These are phyloP conservation scores for Globisporangium perplexum DNA, from an alignment of 352 stramenopile species.

Conservation along the genomic window DNA sequence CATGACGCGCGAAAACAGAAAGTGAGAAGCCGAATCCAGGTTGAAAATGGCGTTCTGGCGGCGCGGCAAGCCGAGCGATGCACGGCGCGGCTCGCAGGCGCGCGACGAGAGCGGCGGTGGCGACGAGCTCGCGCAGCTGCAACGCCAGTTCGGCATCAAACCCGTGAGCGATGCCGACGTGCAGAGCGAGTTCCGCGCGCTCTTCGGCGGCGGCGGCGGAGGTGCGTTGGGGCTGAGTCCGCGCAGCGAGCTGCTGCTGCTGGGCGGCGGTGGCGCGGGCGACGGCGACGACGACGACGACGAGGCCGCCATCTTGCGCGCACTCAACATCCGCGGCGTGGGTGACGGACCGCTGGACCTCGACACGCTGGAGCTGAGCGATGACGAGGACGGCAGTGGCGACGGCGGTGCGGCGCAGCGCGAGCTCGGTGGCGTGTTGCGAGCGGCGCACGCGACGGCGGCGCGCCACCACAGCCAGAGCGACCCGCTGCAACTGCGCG, in stretches of 20 bases:
- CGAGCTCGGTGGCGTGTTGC: constrained; percentile 32
- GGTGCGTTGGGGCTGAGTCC: constrained; percentile 24
- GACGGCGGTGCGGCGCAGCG: constrained; percentile 18
- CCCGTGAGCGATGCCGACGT: constrained; percentile 65
- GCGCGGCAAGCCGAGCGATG: constrained; percentile 28
- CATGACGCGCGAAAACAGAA: too few relatives aligned
- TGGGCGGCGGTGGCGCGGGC: constrained; percentile 20
- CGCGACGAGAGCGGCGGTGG: constrained; percentile 5
- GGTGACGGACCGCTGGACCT: constrained; percentile 19
- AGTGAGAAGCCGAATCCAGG: too few relatives aligned
- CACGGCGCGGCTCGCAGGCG: constrained; percentile 8
- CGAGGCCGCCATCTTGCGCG: constrained; percentile 51
- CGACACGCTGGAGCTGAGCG: constrained; percentile 18
- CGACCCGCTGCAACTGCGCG: background rate
- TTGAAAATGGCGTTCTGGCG: constrained; percentile 57
- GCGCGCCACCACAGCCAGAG: constrained; percentile 20
- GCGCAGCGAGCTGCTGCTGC: constrained; percentile 38
- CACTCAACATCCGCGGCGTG: constrained; percentile 29
- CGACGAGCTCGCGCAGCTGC: constrained; percentile 53
- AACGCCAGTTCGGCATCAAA: constrained; percentile 76
- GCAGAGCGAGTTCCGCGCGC: constrained; percentile 49
- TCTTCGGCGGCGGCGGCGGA: constrained; percentile 26
- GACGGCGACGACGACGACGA: constrained; percentile 54
- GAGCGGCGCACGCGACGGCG: constrained; percentile 27
- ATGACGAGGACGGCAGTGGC: constrained; percentile 13